Conservation (phyloP, 768 basidiomycete genomes). For the Rhizopogon roseolus region DNA sequence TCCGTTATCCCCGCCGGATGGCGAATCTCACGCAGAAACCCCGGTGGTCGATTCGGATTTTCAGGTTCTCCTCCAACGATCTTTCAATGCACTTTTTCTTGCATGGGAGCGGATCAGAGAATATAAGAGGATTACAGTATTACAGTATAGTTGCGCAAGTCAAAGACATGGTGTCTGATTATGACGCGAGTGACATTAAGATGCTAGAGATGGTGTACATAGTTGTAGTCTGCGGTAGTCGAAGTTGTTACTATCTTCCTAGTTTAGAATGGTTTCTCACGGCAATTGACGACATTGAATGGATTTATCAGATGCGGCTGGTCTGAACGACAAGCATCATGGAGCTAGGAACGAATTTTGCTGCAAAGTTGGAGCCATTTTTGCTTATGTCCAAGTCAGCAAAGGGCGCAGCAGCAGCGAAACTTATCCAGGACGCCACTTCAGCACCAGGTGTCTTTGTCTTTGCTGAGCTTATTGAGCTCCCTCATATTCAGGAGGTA, state of each 20-base stretch:
- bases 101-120: background rate
- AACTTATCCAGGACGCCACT: constrained; percentile 81
- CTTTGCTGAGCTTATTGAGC: constrained; percentile 83
- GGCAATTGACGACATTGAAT: too few relatives aligned
- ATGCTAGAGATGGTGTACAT: background rate
- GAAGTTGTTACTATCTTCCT: too few relatives aligned
- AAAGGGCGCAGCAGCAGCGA: constrained; percentile 90
- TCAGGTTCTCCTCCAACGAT: background rate
- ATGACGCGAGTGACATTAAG: background rate
- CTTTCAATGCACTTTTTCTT: background rate
- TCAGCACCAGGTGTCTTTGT: constrained; percentile 89
- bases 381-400: constrained; percentile 88
- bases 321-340: constrained; percentile 28
- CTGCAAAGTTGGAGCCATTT: constrained; percentile 81
- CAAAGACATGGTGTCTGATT: background rate
- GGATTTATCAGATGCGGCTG: background rate
- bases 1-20: background rate
- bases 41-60: background rate
- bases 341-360: constrained; percentile 60
- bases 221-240: too few relatives aligned
- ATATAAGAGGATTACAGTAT: background rate
- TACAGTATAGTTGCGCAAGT: background rate
- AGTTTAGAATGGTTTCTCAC: too few relatives aligned
- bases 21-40: background rate
- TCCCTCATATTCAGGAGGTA: constrained; percentile 83